Conservation (phyloP, 352 stramenopile species). For the Pythium utonaiense region DNA sequence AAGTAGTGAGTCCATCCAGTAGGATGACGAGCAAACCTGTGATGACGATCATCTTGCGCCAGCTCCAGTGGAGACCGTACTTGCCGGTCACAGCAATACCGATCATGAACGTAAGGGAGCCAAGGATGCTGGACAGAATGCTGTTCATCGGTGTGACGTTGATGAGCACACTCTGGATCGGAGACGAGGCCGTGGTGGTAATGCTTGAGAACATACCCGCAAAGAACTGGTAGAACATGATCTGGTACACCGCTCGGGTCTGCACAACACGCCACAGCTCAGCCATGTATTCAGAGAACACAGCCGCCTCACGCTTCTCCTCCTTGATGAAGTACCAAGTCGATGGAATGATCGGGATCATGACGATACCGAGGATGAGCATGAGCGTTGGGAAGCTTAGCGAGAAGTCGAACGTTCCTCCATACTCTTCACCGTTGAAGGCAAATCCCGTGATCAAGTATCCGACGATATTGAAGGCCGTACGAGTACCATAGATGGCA, state of each 20-base stretch:
- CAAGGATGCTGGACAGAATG: no score
- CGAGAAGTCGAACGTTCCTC: background rate
- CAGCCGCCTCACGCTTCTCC: slow-evolving; percentile 6
- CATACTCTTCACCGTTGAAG: slow-evolving; percentile 21
- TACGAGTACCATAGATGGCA: slow-evolving; percentile 15
- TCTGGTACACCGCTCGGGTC: slow-evolving; percentile 23
- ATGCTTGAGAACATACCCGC: slow-evolving; percentile 22
- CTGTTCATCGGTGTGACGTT: background rate
- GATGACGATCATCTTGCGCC: slow-evolving; percentile 17
- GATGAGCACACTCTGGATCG: slow-evolving; percentile 19
- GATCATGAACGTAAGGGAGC: background rate
- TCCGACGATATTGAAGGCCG: slow-evolving; percentile 8
- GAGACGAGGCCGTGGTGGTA: slow-evolving; percentile 13
- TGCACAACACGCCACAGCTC: slow-evolving; percentile 19
- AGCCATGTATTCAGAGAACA: slow-evolving; percentile 11
- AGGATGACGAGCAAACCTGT: slow-evolving; percentile 16
- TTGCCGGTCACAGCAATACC: slow-evolving; percentile 7
- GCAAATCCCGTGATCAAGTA: slow-evolving; percentile 22
- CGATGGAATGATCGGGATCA: slow-evolving; percentile 1
- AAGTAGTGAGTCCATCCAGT: slow-evolving; percentile 21
- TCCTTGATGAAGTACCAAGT: slow-evolving; percentile 23
- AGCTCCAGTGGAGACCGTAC: slow-evolving; percentile 23
- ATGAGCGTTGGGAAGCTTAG: slow-evolving; percentile 15
- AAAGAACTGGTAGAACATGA: slow-evolving; percentile 27
- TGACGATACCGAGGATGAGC: slow-evolving; percentile 6